Conservation (phyloP, 805 yeast genomes). For the Kregervanrija pseudodelftensis region DNA sequence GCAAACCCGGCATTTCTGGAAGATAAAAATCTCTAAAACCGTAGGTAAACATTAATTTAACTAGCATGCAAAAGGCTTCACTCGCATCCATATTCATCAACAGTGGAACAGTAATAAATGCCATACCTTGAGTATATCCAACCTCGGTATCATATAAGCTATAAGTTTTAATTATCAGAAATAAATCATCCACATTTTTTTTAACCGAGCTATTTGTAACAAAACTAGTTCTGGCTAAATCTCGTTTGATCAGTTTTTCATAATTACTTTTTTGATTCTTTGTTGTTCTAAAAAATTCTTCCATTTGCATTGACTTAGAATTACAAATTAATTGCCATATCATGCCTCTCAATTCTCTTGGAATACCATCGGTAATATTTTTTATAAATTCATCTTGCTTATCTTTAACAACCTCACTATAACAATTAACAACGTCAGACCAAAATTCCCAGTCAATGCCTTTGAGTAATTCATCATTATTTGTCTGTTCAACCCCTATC, state of each 20-base stretch:
- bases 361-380: slow-evolving; percentile 72
- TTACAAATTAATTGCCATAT: slow-evolving; percentile 87
- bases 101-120: slow-evolving; percentile 81
- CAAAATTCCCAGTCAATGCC: slow-evolving; percentile 81
- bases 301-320: slow-evolving; percentile 60
- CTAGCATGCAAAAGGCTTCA: slow-evolving; percentile 79
- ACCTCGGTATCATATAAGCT: slow-evolving; percentile 84
- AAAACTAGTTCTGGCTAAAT: slow-evolving; percentile 79
- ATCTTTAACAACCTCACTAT: slow-evolving; percentile 54
- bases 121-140: slow-evolving; percentile 98
- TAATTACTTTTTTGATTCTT: slow-evolving; percentile 49
- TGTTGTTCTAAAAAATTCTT: slow-evolving; percentile 46
- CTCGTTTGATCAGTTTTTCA: slow-evolving; percentile 74
- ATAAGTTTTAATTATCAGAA: slow-evolving; percentile 74
- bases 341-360: slow-evolving; percentile 77
- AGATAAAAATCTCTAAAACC: slow-evolving; percentile 69
- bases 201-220: slow-evolving; percentile 49
- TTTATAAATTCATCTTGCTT: slow-evolving; percentile 53
- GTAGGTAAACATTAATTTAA: slow-evolving; percentile 77
- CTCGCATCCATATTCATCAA: slow-evolving; percentile 73
- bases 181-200: slow-evolving; percentile 57
- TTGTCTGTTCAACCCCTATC: slow-evolving; percentile 35
- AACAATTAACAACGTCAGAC: slow-evolving; percentile 75
- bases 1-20: slow-evolving; percentile 93
- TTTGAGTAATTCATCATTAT: slow-evolving; percentile 23